Percentiles rank a stretch among this genome's conserved stretches.
Conservation (phyloP, 305 asterid species). For the Solanum hybrid region DNA sequence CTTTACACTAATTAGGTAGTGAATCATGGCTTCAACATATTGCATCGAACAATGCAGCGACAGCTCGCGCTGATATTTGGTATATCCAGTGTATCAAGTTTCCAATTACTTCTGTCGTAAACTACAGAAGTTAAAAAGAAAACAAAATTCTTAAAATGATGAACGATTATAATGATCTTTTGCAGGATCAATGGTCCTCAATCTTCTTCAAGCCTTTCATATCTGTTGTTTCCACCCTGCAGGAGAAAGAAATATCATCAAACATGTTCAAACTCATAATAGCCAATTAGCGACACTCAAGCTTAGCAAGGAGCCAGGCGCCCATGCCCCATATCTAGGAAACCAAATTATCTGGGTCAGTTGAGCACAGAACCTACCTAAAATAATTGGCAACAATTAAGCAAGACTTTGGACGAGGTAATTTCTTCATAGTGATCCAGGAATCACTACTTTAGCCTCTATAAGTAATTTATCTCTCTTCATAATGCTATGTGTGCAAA, state of each 20-base stretch:
- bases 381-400: background rate
- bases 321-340: background rate
- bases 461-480: background rate
- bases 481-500: background rate
- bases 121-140: background rate
- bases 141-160: background rate
- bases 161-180: background rate
- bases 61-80: background rate
- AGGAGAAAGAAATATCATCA: slow-evolving; percentile 1
- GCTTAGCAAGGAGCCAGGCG: background rate
- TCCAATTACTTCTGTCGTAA: background rate
- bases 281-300: background rate
- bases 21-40: background rate
- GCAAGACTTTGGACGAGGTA: background rate
- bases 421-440: background rate
- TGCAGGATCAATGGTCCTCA: slow-evolving; percentile 46
- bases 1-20: background rate
- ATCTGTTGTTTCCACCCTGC: slow-evolving; percentile 90
- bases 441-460: background rate
- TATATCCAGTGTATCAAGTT: background rate
- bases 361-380: background rate
- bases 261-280: background rate
- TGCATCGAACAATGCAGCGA: background rate
- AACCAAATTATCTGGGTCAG: background rate
- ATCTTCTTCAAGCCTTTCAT: slow-evolving; percentile 95